Conservation (phyloP, 2,329 filamentous ascomycete species). For the Pseudogymnoascus sp. region DNA sequence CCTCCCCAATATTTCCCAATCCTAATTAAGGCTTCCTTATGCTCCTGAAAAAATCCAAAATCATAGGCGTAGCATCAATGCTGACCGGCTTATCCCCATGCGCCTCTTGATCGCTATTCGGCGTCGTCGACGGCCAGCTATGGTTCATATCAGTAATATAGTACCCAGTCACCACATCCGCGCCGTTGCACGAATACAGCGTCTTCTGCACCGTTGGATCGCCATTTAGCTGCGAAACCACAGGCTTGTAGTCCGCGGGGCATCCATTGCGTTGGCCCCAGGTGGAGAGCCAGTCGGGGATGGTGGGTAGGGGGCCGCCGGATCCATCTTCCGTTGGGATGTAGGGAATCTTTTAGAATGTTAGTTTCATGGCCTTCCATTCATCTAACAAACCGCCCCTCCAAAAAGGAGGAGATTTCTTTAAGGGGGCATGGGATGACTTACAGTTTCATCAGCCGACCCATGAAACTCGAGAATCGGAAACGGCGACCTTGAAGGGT, state of each 20-base stretch:
- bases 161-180: not conserved
- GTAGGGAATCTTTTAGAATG: not conserved
- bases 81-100: conserved; percentile 28
- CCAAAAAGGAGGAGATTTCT: not conserved
- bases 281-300: conserved; percentile 33
- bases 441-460: not conserved
- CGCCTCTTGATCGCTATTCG: conserved; percentile 30
- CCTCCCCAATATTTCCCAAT: too few species aligned
- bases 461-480: conserved; percentile 47
- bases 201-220: conserved; percentile 22
- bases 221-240: conserved; percentile 26
- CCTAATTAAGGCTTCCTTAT: not conserved
- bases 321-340: conserved; percentile 34
- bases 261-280: conserved; percentile 34
- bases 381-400: not conserved
- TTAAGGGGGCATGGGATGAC: not conserved
- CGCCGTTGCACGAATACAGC: conserved; percentile 16
- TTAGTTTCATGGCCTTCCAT: not conserved
- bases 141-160: conserved; percentile 28
- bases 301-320: conserved; percentile 37
- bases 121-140: conserved; percentile 34
- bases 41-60: conserved; percentile 35
- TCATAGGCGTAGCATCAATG: conserved; percentile 33
- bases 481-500: conserved; percentile 29
- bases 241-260: conserved; percentile 20